Conservation (phyloP, 306 rosid genomes). For the Prinsepia uniflora region DNA sequence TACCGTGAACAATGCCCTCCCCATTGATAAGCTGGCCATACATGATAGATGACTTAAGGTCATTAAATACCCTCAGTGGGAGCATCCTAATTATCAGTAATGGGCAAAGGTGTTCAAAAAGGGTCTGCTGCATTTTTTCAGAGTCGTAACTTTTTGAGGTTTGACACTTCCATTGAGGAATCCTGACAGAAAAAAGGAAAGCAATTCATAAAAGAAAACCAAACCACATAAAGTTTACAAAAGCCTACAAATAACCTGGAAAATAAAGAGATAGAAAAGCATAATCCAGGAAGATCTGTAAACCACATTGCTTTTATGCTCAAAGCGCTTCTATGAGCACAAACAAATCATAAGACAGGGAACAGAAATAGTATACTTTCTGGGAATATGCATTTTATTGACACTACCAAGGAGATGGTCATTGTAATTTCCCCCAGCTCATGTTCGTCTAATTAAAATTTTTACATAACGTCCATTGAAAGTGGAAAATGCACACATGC, state of each 20-base stretch:
- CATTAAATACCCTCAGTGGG: slow-evolving; percentile 71
- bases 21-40: slow-evolving; percentile 50
- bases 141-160: slow-evolving; percentile 46
- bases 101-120: slow-evolving; percentile 89
- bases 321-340: background rate
- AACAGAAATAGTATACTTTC: too few relatives aligned
- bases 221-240: slow-evolving; percentile 10
- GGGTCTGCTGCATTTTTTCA: slow-evolving; percentile 47
- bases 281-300: background rate
- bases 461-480: background rate
- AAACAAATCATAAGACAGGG: too few relatives aligned
- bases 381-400: too few relatives aligned
- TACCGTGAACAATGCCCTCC: slow-evolving; percentile 22
- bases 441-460: background rate
- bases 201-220: slow-evolving; percentile 24
- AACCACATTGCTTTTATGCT: background rate
- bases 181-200: slow-evolving; percentile 35
- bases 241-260: slow-evolving; percentile 3
- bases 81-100: slow-evolving; percentile 83
- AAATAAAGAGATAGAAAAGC: background rate
- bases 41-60: slow-evolving; percentile 54
- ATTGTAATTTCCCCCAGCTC: too few relatives aligned
- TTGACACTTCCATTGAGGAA: slow-evolving; percentile 44
- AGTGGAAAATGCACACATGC: background rate
- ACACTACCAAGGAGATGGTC: too few relatives aligned